Evolutionary conservation across 1,139 yeast genomes (phyloP).

Genomic region (Saccharomycopsis crataegensis): DNA sequence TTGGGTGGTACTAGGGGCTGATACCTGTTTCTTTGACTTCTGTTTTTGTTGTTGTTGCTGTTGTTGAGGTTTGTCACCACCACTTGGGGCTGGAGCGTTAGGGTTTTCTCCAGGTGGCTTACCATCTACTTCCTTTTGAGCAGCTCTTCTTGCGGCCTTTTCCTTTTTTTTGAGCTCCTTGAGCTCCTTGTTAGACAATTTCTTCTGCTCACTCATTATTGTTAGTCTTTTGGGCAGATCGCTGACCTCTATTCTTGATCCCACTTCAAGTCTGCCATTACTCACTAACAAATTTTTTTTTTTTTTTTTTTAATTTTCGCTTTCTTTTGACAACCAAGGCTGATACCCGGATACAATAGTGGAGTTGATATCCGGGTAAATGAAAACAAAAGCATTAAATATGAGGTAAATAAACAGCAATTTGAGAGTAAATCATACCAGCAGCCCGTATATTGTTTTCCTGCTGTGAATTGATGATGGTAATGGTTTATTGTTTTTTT

Average conservation of each 20-base stretch:
- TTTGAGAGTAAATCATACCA: too few relatives aligned
- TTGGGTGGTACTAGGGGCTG: conserved; percentile 35
- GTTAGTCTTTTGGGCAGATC: conserved; percentile 1
- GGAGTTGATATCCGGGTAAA: not conserved
- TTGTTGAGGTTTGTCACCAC: not conserved
- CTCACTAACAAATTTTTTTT: not conserved
- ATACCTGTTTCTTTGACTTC: not conserved
- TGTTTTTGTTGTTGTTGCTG: not conserved
- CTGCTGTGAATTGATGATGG: too few relatives aligned
- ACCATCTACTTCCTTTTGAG: conserved; percentile 36
- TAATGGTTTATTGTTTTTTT: too few relatives aligned
- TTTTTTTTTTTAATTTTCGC: not conserved
- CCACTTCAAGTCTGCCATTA: not conserved
- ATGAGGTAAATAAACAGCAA: too few relatives aligned
- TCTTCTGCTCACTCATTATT: conserved; percentile 21
- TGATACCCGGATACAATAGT: not conserved
- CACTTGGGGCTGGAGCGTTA: too few relatives aligned
- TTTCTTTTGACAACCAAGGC: not conserved
- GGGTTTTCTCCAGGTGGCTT: not conserved
- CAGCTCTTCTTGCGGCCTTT: conserved; percentile 84
- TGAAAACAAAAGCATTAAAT: too few relatives aligned
- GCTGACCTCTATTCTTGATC: not conserved
- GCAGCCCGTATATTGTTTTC: too few relatives aligned
- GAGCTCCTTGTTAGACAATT: conserved; percentile 69
- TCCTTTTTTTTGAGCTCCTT: conserved; percentile 84